phyloP scores from a whole-genome alignment of 257 asterid genomes.

The Paraleonurus japonicus region DNA sequence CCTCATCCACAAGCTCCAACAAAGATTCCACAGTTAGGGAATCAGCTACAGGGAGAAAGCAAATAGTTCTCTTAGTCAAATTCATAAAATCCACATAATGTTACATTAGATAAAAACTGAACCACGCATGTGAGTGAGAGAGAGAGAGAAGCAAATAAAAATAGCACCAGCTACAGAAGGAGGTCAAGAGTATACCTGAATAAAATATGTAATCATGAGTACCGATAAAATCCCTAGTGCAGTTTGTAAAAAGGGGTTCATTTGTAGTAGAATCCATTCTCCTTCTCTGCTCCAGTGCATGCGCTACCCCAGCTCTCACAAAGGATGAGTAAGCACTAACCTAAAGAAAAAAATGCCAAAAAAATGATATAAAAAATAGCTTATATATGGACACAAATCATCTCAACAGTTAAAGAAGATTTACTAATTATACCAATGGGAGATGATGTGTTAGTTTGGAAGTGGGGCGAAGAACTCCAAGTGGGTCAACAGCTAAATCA shows the following conservation, averaged over 20 bases:
- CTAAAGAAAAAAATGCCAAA: slow-evolving; percentile 38
- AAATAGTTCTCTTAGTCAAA: slow-evolving; percentile 12
- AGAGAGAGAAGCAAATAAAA: neutral
- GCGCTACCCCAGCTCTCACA: slow-evolving; percentile 74
- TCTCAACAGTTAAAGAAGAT: neutral
- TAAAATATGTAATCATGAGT: slow-evolving; percentile 96
- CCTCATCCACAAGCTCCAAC: slow-evolving; percentile 96
- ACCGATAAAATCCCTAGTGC: slow-evolving; percentile 92
- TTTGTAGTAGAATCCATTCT: slow-evolving; percentile 82
- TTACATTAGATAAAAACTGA: neutral
- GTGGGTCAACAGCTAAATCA: slow-evolving; percentile 81
- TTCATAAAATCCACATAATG: neutral
- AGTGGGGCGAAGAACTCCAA: slow-evolving; percentile 78
- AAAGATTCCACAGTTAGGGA: slow-evolving; percentile 79
- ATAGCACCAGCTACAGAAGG: neutral
- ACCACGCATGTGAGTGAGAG: neutral
- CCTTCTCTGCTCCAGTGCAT: slow-evolving; percentile 82
- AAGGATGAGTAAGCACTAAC: slow-evolving; percentile 97
- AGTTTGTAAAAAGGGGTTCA: slow-evolving; percentile 89
- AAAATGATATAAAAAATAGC: neutral
- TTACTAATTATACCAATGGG: slow-evolving; percentile 63
- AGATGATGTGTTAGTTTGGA: slow-evolving; percentile 80
- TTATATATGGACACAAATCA: neutral
- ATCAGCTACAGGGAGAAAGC: slow-evolving; percentile 64
- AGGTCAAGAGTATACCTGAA: slow-evolving; percentile 55